Conservation (phyloP, 1,284 basidiomycete genomes). For the Cutaneotrichosporon sp. region DNA sequence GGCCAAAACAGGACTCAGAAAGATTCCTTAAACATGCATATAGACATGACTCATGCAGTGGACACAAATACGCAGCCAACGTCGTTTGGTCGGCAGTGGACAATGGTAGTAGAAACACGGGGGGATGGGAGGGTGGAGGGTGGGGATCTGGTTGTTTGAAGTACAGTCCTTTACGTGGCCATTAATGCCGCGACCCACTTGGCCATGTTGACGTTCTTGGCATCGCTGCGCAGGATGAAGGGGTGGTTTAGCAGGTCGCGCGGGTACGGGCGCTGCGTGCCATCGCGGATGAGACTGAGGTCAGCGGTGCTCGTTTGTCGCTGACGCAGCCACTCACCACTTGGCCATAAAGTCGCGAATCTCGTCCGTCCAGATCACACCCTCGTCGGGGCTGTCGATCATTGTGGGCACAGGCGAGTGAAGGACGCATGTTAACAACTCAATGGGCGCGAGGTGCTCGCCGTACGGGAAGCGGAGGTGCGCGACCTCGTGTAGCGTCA, state of each 20-base stretch:
- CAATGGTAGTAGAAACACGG: not conserved
- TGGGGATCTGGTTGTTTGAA: no score
- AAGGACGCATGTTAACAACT: conserved; percentile 89
- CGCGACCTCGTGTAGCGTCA: conserved; percentile 91
- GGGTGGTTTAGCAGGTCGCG: conserved; percentile 81
- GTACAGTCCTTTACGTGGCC: not conserved
- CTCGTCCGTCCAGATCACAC: conserved; percentile 70
- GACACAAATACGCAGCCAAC: conserved; percentile 2
- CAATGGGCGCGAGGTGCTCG: conserved; percentile 76
- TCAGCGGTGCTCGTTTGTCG: conserved; percentile 6
- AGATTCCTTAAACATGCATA: conserved; percentile 5
- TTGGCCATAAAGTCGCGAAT: conserved; percentile 92
- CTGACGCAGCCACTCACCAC: conserved; percentile 62
- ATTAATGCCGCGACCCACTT: conserved; percentile 85
- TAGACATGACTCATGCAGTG: conserved; percentile 8
- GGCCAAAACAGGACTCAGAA: no score
- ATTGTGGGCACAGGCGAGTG: conserved; percentile 78
- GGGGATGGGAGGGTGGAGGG: not conserved
- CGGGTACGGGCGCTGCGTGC: conserved; percentile 74
- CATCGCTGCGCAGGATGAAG: conserved; percentile 78
- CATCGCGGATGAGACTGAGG: conserved; percentile 45
- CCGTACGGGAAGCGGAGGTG: conserved; percentile 89
- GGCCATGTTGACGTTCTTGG: conserved; percentile 81
- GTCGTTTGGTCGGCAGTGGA: not conserved
- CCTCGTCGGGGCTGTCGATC: conserved; percentile 59